Evolutionary conservation across 257 asterid species (phyloP), one percentile per base, ranked within the genome.

Genomic region (Solanum piurae): DNA sequence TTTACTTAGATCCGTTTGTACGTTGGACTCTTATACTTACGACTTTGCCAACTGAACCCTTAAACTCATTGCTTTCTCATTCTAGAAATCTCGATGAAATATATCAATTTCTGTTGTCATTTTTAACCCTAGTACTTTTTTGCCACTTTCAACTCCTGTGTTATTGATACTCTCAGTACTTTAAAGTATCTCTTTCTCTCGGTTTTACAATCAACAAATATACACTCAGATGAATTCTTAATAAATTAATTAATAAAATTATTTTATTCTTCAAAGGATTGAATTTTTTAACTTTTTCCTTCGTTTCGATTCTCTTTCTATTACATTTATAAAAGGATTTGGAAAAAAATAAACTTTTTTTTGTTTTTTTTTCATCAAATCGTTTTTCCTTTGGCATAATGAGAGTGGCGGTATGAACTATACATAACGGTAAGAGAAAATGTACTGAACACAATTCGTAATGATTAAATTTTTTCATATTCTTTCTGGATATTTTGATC

Each of bases 371-470:
- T 68, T 68, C 21, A 4, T 16, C 38, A 13, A 60, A 14, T 5
- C 0, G 34, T 3, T 33, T 72, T 72, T 33, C 5, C 27, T 3
- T 72, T 72, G 11, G n/a, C 7, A 84, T 9, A 44, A 90, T 91
- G 92, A 86, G 66, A 89, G 85, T 33, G 89, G 88, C 5, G 86
- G 88, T 87, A 33, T 84, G 83, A 86, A 82, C 33, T 88, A 88
- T 86, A 87, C 60, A 80, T 86, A 83, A 10, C 49, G 89, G 90
- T 90, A 90, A 89, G 94, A 93, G 89, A 62, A 85, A 2, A 69
- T 89, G 9, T 89, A 93, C 71, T 91, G 95, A 93, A 80, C 91
- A 72, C 87, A 73, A 27, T 89, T 91, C 34, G 88, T 86, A 82
- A 68, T 90, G 6, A 80, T 90, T 89, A 91, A 88, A 16, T 91